A percentile compares a stretch with the other conserved stretches of the same genome.
phyloP scores from a whole-genome alignment of 108 stramenopile genomes.

The Aurantiochytrium sp. region DNA sequence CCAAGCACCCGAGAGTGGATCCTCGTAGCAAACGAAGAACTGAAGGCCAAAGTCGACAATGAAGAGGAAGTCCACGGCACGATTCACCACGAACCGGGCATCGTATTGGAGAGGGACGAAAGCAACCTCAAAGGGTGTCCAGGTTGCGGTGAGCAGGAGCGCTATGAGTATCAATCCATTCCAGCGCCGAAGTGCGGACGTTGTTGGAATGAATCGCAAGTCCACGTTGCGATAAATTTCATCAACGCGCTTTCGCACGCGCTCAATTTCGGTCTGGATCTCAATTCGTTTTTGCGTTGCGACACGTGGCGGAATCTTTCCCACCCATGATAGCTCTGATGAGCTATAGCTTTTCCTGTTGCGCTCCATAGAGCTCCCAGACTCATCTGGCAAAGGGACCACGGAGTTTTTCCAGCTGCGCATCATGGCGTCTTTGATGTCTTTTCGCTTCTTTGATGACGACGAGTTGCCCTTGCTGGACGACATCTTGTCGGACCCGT shows the following conservation, averaged over 20 bases:
- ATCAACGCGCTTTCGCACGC: background rate
- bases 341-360: too few relatives aligned
- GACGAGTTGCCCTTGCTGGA: too few relatives aligned
- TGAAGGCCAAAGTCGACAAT: background rate
- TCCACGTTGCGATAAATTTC: background rate
- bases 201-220: background rate
- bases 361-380: too few relatives aligned
- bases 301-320: background rate
- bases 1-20: background rate
- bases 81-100: background rate
- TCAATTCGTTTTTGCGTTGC: background rate
- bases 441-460: too few relatives aligned
- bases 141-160: background rate
- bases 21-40: background rate
- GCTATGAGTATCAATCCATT: background rate
- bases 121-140: slow-evolving; percentile 8
- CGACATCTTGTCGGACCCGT: too few relatives aligned
- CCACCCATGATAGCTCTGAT: background rate
- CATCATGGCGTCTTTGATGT: too few relatives aligned
- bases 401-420: too few relatives aligned
- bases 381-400: too few relatives aligned
- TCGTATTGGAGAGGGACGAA: background rate
- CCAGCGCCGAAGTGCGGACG: background rate
- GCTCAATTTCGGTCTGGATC: background rate
- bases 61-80: background rate